These are phyloP conservation scores for Hirsutella minnesotensis DNA, from an alignment of 2,329 filamentous ascomycete species.

Conservation along the genomic window DNA sequence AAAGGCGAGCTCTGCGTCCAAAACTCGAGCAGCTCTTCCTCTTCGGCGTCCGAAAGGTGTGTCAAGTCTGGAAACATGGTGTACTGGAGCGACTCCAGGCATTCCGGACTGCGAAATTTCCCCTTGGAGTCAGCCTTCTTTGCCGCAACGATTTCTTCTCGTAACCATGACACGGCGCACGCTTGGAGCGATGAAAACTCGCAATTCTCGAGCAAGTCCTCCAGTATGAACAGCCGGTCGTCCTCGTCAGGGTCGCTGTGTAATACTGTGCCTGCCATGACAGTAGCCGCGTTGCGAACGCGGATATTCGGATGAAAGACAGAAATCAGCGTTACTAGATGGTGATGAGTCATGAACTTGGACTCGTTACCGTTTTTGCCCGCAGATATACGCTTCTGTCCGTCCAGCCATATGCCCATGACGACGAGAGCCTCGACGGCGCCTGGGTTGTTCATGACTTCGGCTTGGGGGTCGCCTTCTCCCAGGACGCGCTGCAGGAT, in stretches of 20 bases:
- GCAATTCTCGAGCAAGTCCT: conserved; percentile 55
- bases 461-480: conserved; percentile 32
- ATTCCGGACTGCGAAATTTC: conserved; percentile 39
- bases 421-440: conserved; percentile 48
- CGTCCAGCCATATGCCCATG: conserved; percentile 47
- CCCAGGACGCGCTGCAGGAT: conserved; percentile 43
- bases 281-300: conserved; percentile 42
- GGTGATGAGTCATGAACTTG: conserved; percentile 49
- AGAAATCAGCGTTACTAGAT: conserved; percentile 43
- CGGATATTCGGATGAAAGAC: conserved; percentile 44
- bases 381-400: conserved; percentile 29
- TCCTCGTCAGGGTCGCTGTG: conserved; percentile 49
- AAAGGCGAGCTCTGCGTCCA: conserved; percentile 40
- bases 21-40: conserved; percentile 35
- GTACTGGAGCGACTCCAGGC: conserved; percentile 49
- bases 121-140: conserved; percentile 17
- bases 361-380: conserved; percentile 12
- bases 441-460: conserved; percentile 37
- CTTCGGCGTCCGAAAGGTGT: conserved; percentile 29
- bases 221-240: conserved; percentile 47
- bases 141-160: conserved; percentile 47
- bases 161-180: conserved; percentile 50
- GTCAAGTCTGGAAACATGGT: conserved; percentile 46
- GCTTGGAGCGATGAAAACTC: conserved; percentile 50
- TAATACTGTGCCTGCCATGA: conserved; percentile 39